Evolutionary conservation across 2,329 filamentous ascomycete genomes (phyloP), one percentile per base, ranked within the genome.

Genomic region (Dothistroma pini): DNA sequence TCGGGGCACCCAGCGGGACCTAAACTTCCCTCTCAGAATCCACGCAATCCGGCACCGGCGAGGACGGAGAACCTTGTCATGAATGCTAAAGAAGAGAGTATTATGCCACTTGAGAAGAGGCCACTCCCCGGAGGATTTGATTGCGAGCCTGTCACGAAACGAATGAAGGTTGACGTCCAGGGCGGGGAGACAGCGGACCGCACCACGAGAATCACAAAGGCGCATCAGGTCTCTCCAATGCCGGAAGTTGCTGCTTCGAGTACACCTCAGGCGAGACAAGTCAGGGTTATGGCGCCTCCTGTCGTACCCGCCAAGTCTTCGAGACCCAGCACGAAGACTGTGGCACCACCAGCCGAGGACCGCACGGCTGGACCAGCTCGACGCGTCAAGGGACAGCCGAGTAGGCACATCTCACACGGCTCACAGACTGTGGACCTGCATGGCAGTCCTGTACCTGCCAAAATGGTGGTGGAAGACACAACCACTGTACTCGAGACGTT

Each of bases 361-460:
- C 16, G 29, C 12, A 31, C 16, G 54, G 50, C 19, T 34, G 25
- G 10, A 8, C 49, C 16, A 54, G 54, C 22, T 67, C 59, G 55
- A 41, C 56, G 16, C 58, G 22, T 34, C 53, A 44, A 19, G 16
- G 41, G 14, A 16, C 41, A n/a, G 8, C 41, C n/a, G 41, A 19
- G n/a, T n/a, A 3, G 65, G 16, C 60, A 67, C 19, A 57, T 31
- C 4, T 69, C 71, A 3, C 64, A 70, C 52, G 66, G 65, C 29
- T 68, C 63, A 2, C 68, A 69, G 34, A 69, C 63, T 4, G 70
- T 72, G 8, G 70, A 73, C 56, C 31, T 68, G 4, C 32, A 63
- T 25, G 71, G 71, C n/a, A 73, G 71, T 57, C 71, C 71, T 2
- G 63, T 72, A 4, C 71, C 71, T 16, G 60, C 62, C 29, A 60